Conservation (phyloP, 805 yeast species). For the Candida silvicultrix region DNA sequence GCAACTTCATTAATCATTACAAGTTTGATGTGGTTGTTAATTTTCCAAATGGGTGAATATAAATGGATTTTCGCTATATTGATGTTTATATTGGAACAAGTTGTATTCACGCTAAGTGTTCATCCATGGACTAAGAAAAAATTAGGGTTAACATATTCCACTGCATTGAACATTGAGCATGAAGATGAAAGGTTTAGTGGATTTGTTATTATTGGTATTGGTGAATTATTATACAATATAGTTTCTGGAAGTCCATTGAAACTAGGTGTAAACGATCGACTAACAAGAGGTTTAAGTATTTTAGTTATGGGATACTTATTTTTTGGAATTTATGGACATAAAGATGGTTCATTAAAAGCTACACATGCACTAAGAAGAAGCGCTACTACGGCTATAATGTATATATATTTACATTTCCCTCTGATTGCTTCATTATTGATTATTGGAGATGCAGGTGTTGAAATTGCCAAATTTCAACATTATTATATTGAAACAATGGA, state of each 20-base stretch:
- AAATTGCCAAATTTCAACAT: conserved; percentile 29
- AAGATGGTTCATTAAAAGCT: conserved; percentile 42
- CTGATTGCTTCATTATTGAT: conserved; percentile 44
- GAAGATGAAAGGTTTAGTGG: conserved; percentile 57
- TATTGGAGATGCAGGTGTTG: conserved; percentile 56
- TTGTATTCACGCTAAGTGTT: conserved; percentile 29
- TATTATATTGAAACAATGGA: conserved; percentile 15
- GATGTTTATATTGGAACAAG: conserved; percentile 35
- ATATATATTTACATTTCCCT: conserved; percentile 44
- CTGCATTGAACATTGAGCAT: conserved; percentile 62
- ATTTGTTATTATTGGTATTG: conserved; percentile 58
- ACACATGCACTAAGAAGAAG: conserved; percentile 49
- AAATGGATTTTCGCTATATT: conserved; percentile 40
- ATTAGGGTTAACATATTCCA: conserved; percentile 38
- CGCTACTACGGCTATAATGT: conserved; percentile 37
- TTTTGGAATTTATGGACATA: conserved; percentile 49
- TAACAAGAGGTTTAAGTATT: conserved; percentile 43
- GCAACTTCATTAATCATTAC: conserved; percentile 27
- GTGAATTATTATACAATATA: conserved; percentile 51
- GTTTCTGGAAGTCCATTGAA: conserved; percentile 45
- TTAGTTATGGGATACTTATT: conserved; percentile 41
- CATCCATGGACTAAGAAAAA: conserved; percentile 42
- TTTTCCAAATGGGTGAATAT: conserved; percentile 42
- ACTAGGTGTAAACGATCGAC: conserved; percentile 30
- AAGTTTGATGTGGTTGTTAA: conserved; percentile 41